These are phyloP conservation scores for Nidula microcarpa DNA, from an alignment of 768 basidiomycete genomes.

Conservation along the genomic window DNA sequence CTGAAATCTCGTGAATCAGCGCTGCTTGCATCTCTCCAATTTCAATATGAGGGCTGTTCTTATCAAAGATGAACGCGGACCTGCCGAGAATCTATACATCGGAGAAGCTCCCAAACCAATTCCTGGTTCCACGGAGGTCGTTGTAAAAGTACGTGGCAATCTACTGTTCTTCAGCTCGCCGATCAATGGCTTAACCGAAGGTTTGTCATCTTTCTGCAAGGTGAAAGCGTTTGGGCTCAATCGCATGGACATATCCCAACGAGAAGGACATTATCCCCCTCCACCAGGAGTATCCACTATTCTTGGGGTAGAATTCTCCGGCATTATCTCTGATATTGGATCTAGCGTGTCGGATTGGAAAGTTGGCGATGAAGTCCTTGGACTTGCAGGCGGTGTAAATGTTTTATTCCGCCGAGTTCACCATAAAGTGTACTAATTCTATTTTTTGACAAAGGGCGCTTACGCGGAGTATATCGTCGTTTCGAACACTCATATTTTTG, in stretches of 20 bases:
- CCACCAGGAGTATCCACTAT: slow-evolving; percentile 74
- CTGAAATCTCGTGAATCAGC: too few species aligned
- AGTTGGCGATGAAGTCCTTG: slow-evolving; percentile 71
- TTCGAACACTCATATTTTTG: slow-evolving; percentile 60
- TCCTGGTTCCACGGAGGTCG: slow-evolving; percentile 55
- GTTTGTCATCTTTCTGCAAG: slow-evolving; percentile 27
- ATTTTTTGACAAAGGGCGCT: slow-evolving; percentile 57
- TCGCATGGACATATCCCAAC: slow-evolving; percentile 78
- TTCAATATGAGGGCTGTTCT: slow-evolving; percentile 71
- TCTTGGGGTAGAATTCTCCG: slow-evolving; percentile 88
- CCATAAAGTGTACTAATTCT: not conserved
- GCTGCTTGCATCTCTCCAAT: too few species aligned
- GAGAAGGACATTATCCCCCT: slow-evolving; percentile 70
- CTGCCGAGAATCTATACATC: slow-evolving; percentile 73
- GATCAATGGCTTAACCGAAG: not conserved
- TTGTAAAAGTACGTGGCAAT: slow-evolving; percentile 74
- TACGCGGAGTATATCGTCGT: slow-evolving; percentile 85
- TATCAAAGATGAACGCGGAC: slow-evolving; percentile 73
- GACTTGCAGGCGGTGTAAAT: slow-evolving; percentile 76
- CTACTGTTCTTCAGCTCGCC: not conserved
- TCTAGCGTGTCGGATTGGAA: slow-evolving; percentile 49
- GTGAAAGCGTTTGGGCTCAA: slow-evolving; percentile 86
- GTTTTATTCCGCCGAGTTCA: too few species aligned
- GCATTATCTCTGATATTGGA: slow-evolving; percentile 54
- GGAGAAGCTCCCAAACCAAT: slow-evolving; percentile 66